Percentiles rank a stretch among this genome's conserved stretches.
Evolutionary conservation across 176 grass and related monocot genomes (phyloP).

Genomic region (Lolium multiflorum): DNA sequence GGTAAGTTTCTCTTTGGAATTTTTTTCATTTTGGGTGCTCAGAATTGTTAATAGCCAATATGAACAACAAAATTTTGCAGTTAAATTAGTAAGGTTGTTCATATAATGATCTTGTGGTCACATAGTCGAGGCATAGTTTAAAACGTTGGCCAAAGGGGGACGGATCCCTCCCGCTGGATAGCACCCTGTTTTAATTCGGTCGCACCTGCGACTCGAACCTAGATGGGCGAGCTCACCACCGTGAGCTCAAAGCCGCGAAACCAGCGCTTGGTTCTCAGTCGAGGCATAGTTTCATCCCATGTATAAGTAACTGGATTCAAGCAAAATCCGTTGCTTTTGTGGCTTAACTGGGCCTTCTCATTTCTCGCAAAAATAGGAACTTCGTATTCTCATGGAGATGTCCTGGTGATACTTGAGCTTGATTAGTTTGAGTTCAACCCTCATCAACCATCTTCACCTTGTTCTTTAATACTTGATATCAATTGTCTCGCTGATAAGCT

Average conservation of each 20-base stretch:
- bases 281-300: neutral
- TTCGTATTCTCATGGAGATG: neutral
- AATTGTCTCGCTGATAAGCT: too few species aligned
- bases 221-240: too few species aligned
- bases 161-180: too few species aligned
- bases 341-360: neutral
- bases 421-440: neutral
- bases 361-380: neutral
- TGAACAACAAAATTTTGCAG: slow-evolving; percentile 13
- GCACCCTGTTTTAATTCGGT: too few species aligned
- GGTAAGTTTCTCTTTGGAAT: slow-evolving; percentile 57
- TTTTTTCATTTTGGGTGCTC: slow-evolving; percentile 24
- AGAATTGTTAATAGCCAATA: slow-evolving; percentile 26
- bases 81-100: slow-evolving; percentile 31
- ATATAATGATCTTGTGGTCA: slow-evolving; percentile 8
- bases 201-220: too few species aligned
- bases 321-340: neutral
- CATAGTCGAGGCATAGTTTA: neutral
- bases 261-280: neutral
- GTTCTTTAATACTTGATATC: neutral
- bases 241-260: too few species aligned
- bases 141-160: too few species aligned
- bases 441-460: neutral
- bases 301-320: slow-evolving; percentile 5
- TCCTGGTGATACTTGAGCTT: slow-evolving; percentile 16